Base-by-base conservation (phyloP, 2,329 filamentous ascomycete genomes). In the Conoideocrella luteorostrata region DNA sequence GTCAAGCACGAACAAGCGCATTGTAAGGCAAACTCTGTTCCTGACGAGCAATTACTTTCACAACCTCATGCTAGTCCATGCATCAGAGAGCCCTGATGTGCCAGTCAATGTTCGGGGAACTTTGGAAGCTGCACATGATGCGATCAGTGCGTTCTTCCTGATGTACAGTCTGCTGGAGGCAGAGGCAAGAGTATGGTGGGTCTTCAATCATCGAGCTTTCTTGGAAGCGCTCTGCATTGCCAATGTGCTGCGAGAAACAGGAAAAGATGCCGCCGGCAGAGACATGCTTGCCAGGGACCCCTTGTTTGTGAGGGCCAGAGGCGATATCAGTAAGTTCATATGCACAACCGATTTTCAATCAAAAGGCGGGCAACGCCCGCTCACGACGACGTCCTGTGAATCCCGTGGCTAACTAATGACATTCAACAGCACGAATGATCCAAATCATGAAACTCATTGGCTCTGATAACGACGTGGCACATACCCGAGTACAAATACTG, bases 11-110 rank as follows among this genome's bases (percentile, higher is more conserved):
- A 81, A 84, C 55, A 81, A 82, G 48, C 75, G 86, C 6, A 73
- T 81, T 1, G 78, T 87, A 13, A 72, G 84, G 1, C 86, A 91
- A 62, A 88, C 84, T 15, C 65, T 91, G 5, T 90, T 88, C 56
- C 67, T 90, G 23, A 84, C 82, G n/a, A 86, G 80, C 60, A 90
- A 89, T 57, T 90, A 88, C 64, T 87, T 82, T 62, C 86, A 91
- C 59, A 88, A 86, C 59, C 70, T 90, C 20, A 89, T 89, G 84
- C 68, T 89, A 9, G 76, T 90, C 17, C 82, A 89, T 54, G 81
- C 82, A 0, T 83, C 81, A 12, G 82, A 86, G 56, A 82, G 82
- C 50, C 62, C 72, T 0, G 76, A 79, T 55, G 75, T 83, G 2
- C 75, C 77, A 1, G 69, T 78, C 41, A 86, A 90, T 57, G 70